Conservation (phyloP, 257 asterid genomes). For the Ajuga chamaepitys region DNA sequence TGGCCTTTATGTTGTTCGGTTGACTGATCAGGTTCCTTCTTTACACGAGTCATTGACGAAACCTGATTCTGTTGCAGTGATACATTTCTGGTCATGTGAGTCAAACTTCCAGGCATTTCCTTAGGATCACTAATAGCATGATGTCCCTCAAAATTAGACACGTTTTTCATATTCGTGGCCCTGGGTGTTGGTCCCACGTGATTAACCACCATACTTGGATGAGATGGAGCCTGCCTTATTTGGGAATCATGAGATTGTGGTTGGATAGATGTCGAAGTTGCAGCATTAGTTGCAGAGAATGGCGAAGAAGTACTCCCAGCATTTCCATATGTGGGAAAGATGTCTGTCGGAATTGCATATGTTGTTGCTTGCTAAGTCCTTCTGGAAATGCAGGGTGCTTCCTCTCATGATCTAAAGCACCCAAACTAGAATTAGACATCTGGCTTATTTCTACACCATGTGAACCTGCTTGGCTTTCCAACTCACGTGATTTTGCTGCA, state of each 20-base stretch:
- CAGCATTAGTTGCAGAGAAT: conserved; percentile 44
- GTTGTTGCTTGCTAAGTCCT: conserved; percentile 72
- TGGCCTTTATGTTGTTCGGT: conserved; percentile 51
- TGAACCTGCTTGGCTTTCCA: conserved; percentile 47
- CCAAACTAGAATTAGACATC: conserved; percentile 33
- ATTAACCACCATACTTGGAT: conserved; percentile 41
- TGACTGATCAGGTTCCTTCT: conserved; percentile 74
- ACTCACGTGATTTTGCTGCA: conserved; percentile 37
- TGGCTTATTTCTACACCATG: conserved; percentile 45
- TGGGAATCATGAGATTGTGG: conserved; percentile 58
- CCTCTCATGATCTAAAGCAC: conserved; percentile 53
- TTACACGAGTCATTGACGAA: conserved; percentile 46
- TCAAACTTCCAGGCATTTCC: conserved; percentile 32
- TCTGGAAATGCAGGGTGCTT: conserved; percentile 55
- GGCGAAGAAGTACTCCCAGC: conserved; percentile 48
- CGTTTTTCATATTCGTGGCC: conserved; percentile 39
- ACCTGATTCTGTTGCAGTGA: conserved; percentile 35
- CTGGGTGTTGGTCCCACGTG: conserved; percentile 43
- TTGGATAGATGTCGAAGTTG: conserved; percentile 46
- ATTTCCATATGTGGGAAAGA: conserved; percentile 49
- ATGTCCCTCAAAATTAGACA: conserved; percentile 53
- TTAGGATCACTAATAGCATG: conserved; percentile 47
- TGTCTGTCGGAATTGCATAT: conserved; percentile 53
- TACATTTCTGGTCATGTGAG: conserved; percentile 33
- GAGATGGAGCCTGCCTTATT: conserved; percentile 55